phyloP scores from a whole-genome alignment of 2,329 filamentous ascomycete species.

The Pyrenophora teres region DNA sequence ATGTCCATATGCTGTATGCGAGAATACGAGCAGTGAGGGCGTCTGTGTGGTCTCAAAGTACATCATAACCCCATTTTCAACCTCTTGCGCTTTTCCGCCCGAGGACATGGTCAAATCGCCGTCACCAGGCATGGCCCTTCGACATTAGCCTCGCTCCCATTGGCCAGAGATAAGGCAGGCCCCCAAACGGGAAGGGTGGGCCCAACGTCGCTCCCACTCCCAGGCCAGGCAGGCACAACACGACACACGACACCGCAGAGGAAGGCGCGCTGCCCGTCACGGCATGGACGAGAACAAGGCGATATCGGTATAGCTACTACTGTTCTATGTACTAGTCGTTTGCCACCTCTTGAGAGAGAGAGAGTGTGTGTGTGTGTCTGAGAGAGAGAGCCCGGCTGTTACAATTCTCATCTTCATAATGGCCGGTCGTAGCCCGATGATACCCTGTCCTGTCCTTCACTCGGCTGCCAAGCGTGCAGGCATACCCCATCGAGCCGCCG shows the following conservation, averaged over 20 bases:
- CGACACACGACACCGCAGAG: neutral
- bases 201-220: conserved; percentile 5
- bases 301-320: neutral
- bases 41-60: neutral
- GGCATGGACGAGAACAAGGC: no score
- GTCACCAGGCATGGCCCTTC: conserved; percentile 7
- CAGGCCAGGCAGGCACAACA: neutral
- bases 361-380: no score
- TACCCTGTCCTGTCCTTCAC: conserved; percentile 7
- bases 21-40: no score
- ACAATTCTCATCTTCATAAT: conserved; percentile 10
- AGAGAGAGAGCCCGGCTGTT: neutral
- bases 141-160: conserved; percentile 12
- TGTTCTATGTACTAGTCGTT: neutral
- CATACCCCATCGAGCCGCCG: conserved; percentile 14
- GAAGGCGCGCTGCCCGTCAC: neutral
- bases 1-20: no score
- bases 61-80: conserved; percentile 9
- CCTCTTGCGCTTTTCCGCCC: conserved; percentile 6
- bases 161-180: conserved; percentile 35
- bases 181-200: conserved; percentile 16
- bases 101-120: conserved; percentile 8
- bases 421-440: conserved; percentile 14
- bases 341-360: neutral
- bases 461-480: conserved; percentile 12